Evolutionary conservation across 306 rosid species (phyloP).

Genomic region (Quercus robur): DNA sequence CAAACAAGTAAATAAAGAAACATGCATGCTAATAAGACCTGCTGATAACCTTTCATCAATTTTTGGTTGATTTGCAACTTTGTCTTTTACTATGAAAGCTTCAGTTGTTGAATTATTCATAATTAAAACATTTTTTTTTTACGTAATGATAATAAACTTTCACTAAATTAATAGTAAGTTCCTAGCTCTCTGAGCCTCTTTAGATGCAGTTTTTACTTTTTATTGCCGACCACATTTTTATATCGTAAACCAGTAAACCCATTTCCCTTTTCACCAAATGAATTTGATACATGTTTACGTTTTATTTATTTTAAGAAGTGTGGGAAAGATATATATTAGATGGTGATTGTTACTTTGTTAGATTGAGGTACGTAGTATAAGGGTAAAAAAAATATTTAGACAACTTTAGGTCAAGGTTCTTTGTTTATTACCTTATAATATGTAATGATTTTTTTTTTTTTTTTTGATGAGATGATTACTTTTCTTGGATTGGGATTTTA

Average conservation of each 20-base stretch:
- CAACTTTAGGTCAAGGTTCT: no score
- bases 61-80: background rate
- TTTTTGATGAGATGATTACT: background rate
- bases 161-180: background rate
- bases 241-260: background rate
- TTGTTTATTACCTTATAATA: background rate
- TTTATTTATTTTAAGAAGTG: no score
- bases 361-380: no score
- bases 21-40: no score
- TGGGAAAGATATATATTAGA: no score
- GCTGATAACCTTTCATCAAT: background rate
- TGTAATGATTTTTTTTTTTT: background rate
- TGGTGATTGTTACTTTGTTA: no score
- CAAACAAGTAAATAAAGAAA: background rate
- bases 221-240: background rate
- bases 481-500: background rate
- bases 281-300: background rate
- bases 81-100: conserved; percentile 1
- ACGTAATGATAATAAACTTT: background rate
- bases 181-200: background rate
- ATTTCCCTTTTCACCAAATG: background rate
- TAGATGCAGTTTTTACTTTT: background rate
- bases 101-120: background rate
- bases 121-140: background rate
- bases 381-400: no score